phyloP scores from a whole-genome alignment of 768 basidiomycete species.

The Crassisporium funariophilum region DNA sequence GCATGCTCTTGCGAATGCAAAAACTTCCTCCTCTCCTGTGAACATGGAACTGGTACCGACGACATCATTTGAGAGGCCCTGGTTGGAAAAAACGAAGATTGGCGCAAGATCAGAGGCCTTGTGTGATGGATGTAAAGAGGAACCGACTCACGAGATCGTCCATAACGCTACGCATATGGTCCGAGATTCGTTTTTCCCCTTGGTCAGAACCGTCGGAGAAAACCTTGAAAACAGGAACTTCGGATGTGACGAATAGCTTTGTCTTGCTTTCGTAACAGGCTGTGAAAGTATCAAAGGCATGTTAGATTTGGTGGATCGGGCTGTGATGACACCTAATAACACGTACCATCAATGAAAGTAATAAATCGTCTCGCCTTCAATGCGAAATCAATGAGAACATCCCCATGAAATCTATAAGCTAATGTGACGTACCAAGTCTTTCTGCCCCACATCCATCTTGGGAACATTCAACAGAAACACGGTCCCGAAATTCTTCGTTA shows the following conservation, averaged over 20 bases:
- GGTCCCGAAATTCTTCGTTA: slow-evolving; percentile 85
- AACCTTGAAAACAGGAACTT: slow-evolving; percentile 87
- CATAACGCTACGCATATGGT: slow-evolving; percentile 93
- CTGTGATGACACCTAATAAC: neutral
- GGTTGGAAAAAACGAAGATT: slow-evolving; percentile 8
- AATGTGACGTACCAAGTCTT: slow-evolving; percentile 69
- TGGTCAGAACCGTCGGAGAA: slow-evolving; percentile 72
- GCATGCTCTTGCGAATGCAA: slow-evolving; percentile 95
- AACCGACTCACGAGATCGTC: slow-evolving; percentile 77
- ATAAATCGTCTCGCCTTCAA: slow-evolving; percentile 91
- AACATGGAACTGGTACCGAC: slow-evolving; percentile 90
- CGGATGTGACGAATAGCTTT: slow-evolving; percentile 88
- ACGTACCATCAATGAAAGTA: slow-evolving; percentile 90
- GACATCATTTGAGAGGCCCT: slow-evolving; percentile 78
- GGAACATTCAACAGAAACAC: slow-evolving; percentile 88
- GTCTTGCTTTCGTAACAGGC: slow-evolving; percentile 97
- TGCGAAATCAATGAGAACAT: neutral
- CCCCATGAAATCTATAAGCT: neutral
- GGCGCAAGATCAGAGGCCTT: slow-evolving; percentile 4
- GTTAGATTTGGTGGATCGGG: slow-evolving; percentile 1
- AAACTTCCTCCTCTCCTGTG: slow-evolving; percentile 94
- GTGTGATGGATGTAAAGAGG: neutral
- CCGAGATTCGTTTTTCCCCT: slow-evolving; percentile 48
- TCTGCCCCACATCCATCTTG: slow-evolving; percentile 82
- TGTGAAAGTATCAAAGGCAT: slow-evolving; percentile 25